phyloP scores from a whole-genome alignment of 371 early-diverging fungal genomes.

The Mortierella sp. region DNA sequence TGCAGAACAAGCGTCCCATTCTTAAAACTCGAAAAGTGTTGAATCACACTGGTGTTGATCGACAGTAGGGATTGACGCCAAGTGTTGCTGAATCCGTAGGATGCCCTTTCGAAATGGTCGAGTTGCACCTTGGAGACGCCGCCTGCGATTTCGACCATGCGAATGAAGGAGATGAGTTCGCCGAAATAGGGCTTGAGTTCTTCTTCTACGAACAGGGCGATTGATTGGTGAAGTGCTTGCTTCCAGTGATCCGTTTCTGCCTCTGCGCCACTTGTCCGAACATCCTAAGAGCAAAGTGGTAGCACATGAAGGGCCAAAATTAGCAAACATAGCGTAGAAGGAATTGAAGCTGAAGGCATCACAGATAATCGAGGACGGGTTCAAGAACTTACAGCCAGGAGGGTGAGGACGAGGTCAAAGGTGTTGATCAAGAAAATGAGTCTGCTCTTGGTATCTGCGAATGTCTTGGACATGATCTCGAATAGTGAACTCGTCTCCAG shows the following conservation, averaged over 20 bases:
- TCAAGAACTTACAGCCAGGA: slow-evolving; percentile 65
- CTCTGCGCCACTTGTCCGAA: slow-evolving; percentile 72
- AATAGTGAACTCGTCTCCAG: slow-evolving; percentile 84
- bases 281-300: slow-evolving; percentile 70
- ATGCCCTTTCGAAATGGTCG: slow-evolving; percentile 73
- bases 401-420: slow-evolving; percentile 85
- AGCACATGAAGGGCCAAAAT: too few relatives aligned
- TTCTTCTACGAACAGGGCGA: slow-evolving; percentile 87
- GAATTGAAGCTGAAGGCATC: background rate
- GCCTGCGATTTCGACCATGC: slow-evolving; percentile 70
- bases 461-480: slow-evolving; percentile 79
- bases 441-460: slow-evolving; percentile 74
- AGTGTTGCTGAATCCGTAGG: slow-evolving; percentile 78
- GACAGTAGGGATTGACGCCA: slow-evolving; percentile 84
- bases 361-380: too few relatives aligned
- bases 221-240: slow-evolving; percentile 75
- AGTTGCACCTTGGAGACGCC: slow-evolving; percentile 50
- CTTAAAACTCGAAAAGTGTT: slow-evolving; percentile 92
- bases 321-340: background rate
- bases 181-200: slow-evolving; percentile 87
- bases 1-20: slow-evolving; percentile 92
- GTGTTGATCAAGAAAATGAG: slow-evolving; percentile 93
- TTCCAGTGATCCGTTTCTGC: slow-evolving; percentile 82
- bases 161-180: slow-evolving; percentile 80
- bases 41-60: slow-evolving; percentile 87